A percentile compares a stretch with the other conserved stretches of the same genome.
Evolutionary conservation across 169 alveolate species (phyloP).

Genomic region (Cryptosporidium tyzzeri): DNA sequence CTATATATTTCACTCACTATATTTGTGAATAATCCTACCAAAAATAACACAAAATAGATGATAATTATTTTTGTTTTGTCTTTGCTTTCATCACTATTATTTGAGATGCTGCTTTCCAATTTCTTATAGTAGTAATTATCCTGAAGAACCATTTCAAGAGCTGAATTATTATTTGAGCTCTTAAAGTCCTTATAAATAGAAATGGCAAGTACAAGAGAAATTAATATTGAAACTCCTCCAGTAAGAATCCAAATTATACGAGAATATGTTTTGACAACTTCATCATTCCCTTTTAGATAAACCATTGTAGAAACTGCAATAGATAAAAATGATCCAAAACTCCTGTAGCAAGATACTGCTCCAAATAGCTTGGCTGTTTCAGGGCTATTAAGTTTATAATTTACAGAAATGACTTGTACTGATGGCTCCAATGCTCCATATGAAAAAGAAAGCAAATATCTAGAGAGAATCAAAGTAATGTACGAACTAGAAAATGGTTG

Average conservation of each 20-base stretch:
- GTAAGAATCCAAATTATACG: slow-evolving; percentile 18
- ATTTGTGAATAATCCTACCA: slow-evolving; percentile 8
- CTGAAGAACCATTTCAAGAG: not conserved
- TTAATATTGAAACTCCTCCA: slow-evolving; percentile 10
- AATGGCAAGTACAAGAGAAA: not conserved
- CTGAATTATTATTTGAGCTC: not conserved
- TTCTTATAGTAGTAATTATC: not conserved
- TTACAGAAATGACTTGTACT: slow-evolving; percentile 19
- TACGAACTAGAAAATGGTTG: slow-evolving; percentile 20
- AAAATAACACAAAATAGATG: not conserved
- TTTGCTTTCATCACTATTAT: not conserved
- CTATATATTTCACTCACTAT: slow-evolving; percentile 36
- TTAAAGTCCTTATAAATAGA: not conserved
- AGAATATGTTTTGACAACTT: not conserved
- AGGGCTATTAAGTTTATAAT: slow-evolving; percentile 1
- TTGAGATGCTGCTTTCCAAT: not conserved
- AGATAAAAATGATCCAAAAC: slow-evolving; percentile 40
- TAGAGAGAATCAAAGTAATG: not conserved
- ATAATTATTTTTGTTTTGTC: not conserved
- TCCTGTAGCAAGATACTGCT: slow-evolving; percentile 18
- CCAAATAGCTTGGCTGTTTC: slow-evolving; percentile 36
- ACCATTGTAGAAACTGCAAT: slow-evolving; percentile 8
- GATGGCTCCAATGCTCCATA: slow-evolving; percentile 45
- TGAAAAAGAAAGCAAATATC: slow-evolving; percentile 26
- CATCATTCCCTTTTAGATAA: not conserved